Percentiles rank a stretch among this genome's conserved stretches.
Evolutionary conservation across 371 early-diverging fungal species (phyloP).

Genomic region (Rhizopus sp.): DNA sequence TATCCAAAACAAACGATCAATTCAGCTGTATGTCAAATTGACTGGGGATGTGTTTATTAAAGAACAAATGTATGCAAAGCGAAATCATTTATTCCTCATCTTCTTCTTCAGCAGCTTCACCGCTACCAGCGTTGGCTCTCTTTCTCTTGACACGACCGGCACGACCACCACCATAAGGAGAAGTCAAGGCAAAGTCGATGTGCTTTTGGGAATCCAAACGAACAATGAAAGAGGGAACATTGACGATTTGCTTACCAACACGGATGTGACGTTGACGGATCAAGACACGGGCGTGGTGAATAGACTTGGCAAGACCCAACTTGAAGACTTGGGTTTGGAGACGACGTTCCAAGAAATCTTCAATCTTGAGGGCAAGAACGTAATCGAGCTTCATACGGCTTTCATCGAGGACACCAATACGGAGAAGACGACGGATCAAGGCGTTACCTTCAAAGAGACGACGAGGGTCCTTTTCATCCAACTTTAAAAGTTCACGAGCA

Average conservation of each 20-base stretch:
- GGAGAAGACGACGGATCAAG: conserved; percentile 95
- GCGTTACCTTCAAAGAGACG: conserved; percentile 99
- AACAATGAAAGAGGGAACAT: conserved; percentile 94
- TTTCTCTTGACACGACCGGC: conserved; percentile 96
- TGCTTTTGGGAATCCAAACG: conserved; percentile 94
- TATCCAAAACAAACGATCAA: neutral
- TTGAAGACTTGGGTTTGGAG: conserved; percentile 99
- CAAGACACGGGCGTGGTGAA: conserved; percentile 99
- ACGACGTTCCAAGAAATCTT: conserved; percentile 98
- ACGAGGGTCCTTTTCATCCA: conserved; percentile 95
- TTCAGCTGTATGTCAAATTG: neutral
- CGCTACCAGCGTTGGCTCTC: conserved; percentile 66
- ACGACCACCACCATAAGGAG: conserved; percentile 98
- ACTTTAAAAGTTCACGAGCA: conserved; percentile 98
- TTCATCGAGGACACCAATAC: conserved; percentile 97
- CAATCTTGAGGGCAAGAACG: conserved; percentile 96
- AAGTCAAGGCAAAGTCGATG: conserved; percentile 97
- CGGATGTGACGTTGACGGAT: conserved; percentile 98
- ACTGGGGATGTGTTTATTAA: neutral
- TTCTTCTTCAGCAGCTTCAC: conserved; percentile 65
- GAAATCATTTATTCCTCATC: conserved; percentile 65
- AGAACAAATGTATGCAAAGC: neutral
- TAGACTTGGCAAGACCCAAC: conserved; percentile 96
- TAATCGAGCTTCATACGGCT: conserved; percentile 97
- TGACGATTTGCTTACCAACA: conserved; percentile 98